Evolutionary conservation across 2,329 filamentous ascomycete species (phyloP).

Genomic region (Diaporthe citri): DNA sequence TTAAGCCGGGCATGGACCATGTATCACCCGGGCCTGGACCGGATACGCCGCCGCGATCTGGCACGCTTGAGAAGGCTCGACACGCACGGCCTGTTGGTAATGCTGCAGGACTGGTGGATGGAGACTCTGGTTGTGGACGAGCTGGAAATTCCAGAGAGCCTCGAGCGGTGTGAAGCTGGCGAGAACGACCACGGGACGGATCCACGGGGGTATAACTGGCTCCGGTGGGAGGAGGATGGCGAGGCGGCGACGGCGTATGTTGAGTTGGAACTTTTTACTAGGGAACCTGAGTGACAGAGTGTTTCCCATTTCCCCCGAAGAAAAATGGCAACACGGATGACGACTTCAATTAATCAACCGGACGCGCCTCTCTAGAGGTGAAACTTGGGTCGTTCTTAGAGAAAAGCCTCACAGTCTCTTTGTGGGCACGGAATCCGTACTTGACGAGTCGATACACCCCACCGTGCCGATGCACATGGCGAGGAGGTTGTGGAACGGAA

Average conservation of each 20-base stretch:
- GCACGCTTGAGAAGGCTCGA: neutral
- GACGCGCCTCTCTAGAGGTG: too few species aligned
- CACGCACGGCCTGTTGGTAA: neutral
- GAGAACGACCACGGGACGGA: neutral
- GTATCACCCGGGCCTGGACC: slow-evolving; percentile 25
- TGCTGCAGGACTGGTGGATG: neutral
- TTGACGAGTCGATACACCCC: neutral
- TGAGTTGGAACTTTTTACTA: neutral
- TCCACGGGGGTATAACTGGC: neutral
- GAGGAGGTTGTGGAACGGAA: neutral
- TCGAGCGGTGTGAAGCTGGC: neutral
- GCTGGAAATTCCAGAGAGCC: neutral
- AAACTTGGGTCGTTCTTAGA: too few species aligned
- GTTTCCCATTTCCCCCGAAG: too few species aligned
- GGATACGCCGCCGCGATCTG: neutral
- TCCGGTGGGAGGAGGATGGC: neutral
- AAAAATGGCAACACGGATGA: too few species aligned
- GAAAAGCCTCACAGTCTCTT: too few species aligned
- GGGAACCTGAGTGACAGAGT: too few species aligned
- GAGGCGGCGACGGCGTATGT: neutral
- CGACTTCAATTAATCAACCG: too few species aligned
- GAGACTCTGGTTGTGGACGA: neutral
- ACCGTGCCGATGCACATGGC: neutral
- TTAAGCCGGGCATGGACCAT: slow-evolving; percentile 37
- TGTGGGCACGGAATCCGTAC: neutral